Evolutionary conservation across 306 rosid species (phyloP).

Genomic region (Senna tora): DNA sequence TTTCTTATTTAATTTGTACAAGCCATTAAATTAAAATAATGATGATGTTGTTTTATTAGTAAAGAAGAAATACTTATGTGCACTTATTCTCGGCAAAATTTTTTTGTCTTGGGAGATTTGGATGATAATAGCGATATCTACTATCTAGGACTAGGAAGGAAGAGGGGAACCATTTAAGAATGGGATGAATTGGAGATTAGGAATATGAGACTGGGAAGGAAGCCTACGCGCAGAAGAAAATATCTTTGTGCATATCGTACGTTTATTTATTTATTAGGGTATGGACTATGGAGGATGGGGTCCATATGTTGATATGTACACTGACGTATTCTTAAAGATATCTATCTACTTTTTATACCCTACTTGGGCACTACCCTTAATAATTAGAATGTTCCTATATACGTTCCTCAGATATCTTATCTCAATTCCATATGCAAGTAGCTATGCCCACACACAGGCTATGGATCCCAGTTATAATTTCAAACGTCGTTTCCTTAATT

Average conservation of each 20-base stretch:
- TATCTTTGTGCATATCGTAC: neutral
- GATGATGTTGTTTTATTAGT: too few species aligned
- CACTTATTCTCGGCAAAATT: too few species aligned
- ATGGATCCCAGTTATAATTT: neutral
- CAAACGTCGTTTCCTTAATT: neutral
- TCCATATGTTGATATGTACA: slow-evolving; percentile 1
- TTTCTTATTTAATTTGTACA: too few species aligned
- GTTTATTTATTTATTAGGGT: neutral
- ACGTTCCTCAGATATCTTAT: neutral
- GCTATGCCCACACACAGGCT: neutral
- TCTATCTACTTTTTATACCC: slow-evolving; percentile 19
- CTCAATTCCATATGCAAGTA: too few species aligned
- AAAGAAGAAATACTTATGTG: neutral
- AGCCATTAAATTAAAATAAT: too few species aligned
- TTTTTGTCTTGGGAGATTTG: neutral
- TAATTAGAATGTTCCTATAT: neutral
- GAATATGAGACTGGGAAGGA: neutral
- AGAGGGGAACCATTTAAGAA: neutral
- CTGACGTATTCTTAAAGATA: slow-evolving; percentile 11
- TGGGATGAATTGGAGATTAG: too few species aligned
- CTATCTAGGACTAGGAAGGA: too few species aligned
- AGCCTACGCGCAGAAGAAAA: neutral
- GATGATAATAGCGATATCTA: neutral
- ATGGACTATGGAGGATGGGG: slow-evolving; percentile 9
- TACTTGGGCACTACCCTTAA: neutral